phyloP scores from a whole-genome alignment of 2,329 filamentous ascomycete genomes.

The Colletotrichum ledebouriae region DNA sequence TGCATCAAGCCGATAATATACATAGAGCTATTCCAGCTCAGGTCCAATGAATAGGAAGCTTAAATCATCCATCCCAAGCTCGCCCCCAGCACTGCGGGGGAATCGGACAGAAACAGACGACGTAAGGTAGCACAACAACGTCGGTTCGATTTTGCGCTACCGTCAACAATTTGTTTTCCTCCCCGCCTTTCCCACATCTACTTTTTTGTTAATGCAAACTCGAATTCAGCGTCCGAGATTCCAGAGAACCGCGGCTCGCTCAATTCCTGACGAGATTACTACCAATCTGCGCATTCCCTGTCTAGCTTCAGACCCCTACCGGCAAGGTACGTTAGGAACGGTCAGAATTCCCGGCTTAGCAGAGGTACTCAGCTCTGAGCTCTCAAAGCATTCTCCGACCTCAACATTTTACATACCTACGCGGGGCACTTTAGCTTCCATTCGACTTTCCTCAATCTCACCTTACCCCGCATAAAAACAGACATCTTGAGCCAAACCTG shows the following conservation, averaged over 20 bases:
- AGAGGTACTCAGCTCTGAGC: conserved; percentile 30
- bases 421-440: conserved; percentile 25
- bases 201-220: conserved; percentile 3
- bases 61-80: conserved; percentile 33
- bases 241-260: conserved; percentile 15
- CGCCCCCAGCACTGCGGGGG: conserved; percentile 29
- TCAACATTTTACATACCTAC: conserved; percentile 35
- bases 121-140: neutral
- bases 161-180: neutral
- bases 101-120: conserved; percentile 7
- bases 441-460: conserved; percentile 14
- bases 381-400: conserved; percentile 33
- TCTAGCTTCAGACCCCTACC: conserved; percentile 40
- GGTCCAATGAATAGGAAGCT: conserved; percentile 14
- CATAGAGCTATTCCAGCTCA: conserved; percentile 32
- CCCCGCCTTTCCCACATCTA: conserved; percentile 13
- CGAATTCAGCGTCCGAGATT: conserved; percentile 28
- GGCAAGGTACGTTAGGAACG: conserved; percentile 36
- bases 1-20: conserved; percentile 24
- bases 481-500: conserved; percentile 15
- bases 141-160: neutral
- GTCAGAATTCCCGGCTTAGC: conserved; percentile 29
- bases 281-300: conserved; percentile 41
- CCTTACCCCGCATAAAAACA: conserved; percentile 17
- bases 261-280: conserved; percentile 40